These are phyloP conservation scores for Boletus rufocinnamomeus DNA, from an alignment of 768 basidiomycete species.

Conservation along the genomic window DNA sequence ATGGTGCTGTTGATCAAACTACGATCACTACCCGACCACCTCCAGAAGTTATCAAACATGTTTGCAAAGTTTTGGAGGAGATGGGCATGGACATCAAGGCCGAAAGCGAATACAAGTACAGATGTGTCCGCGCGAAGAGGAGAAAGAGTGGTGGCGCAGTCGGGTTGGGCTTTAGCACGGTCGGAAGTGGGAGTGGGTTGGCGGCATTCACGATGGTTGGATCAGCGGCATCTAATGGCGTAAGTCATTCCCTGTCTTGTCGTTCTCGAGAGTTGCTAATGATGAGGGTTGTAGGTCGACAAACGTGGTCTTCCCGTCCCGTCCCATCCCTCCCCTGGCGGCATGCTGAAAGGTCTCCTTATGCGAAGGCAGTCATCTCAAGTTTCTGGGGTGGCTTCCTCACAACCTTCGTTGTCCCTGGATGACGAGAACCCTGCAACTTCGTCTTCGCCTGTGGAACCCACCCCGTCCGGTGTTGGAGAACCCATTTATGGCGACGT, in stretches of 20 bases:
- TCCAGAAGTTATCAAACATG: constrained; percentile 84
- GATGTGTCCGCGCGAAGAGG: constrained; percentile 79
- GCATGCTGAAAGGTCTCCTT: constrained; percentile 84
- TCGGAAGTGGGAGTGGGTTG: constrained; percentile 46
- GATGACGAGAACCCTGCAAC: constrained; percentile 41
- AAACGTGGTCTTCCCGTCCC: constrained; percentile 87
- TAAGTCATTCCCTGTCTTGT: constrained; percentile 42
- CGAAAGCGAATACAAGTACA: constrained; percentile 90
- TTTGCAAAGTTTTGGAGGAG: constrained; percentile 73
- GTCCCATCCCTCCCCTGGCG: constrained; percentile 67
- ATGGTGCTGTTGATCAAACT: constrained; percentile 89
- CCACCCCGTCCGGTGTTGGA: constrained; percentile 34
- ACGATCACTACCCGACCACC: constrained; percentile 85
- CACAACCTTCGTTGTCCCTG: constrained; percentile 50
- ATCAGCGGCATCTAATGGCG: constrained; percentile 84
- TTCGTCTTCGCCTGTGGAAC: constrained; percentile 37
- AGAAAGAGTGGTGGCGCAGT: constrained; percentile 53
- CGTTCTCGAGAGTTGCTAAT: constrained; percentile 12
- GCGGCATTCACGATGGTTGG: constrained; percentile 80
- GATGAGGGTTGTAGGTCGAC: constrained; percentile 61
- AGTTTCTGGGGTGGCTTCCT: constrained; percentile 43
- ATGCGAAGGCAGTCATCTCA: constrained; percentile 93
- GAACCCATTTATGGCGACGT: constrained; percentile 77
- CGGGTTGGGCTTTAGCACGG: constrained; percentile 45
- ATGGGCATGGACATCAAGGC: constrained; percentile 91